Conservation (phyloP, 2,329 filamentous ascomycete species). For the Cladosporium sp. region DNA sequence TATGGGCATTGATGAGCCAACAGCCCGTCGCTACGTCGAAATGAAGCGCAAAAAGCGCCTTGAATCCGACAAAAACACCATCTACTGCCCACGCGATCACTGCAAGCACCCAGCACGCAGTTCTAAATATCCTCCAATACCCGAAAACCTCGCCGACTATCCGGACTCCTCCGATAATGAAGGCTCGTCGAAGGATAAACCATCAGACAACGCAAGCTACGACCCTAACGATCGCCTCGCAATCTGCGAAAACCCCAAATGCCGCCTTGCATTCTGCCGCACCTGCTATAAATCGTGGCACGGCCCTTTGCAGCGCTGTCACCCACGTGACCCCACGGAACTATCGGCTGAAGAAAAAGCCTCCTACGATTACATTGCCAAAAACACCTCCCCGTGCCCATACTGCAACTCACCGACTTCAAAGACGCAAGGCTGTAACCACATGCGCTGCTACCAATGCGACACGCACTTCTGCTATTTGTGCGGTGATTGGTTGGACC, state of each 20-base stretch:
- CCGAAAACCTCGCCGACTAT: constrained; percentile 37
- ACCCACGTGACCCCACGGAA: constrained; percentile 62
- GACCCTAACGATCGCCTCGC: constrained; percentile 59
- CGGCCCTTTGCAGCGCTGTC: constrained; percentile 73
- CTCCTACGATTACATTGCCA: constrained; percentile 74
- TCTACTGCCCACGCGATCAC: constrained; percentile 90
- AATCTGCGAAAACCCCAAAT: constrained; percentile 89
- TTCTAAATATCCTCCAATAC: constrained; percentile 44
- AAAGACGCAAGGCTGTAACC: constrained; percentile 86
- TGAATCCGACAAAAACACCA: constrained; percentile 83
- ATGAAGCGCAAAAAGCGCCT: constrained; percentile 90
- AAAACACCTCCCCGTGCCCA: constrained; percentile 82
- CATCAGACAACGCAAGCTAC: constrained; percentile 18
- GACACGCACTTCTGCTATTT: constrained; percentile 93
- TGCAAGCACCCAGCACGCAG: constrained; percentile 81
- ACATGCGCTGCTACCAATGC: constrained; percentile 92
- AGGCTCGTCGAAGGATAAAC: neutral
- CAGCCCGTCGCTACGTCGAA: constrained; percentile 79
- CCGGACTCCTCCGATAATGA: constrained; percentile 23
- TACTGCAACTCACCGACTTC: constrained; percentile 80
- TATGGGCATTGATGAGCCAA: constrained; percentile 53
- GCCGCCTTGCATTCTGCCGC: constrained; percentile 80
- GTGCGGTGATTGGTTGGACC: constrained; percentile 79
- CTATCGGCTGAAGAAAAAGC: constrained; percentile 81
- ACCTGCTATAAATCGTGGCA: constrained; percentile 83